Evolutionary conservation across 2,329 filamentous ascomycete genomes (phyloP).

Genomic region (Alternaria brassicicola): DNA sequence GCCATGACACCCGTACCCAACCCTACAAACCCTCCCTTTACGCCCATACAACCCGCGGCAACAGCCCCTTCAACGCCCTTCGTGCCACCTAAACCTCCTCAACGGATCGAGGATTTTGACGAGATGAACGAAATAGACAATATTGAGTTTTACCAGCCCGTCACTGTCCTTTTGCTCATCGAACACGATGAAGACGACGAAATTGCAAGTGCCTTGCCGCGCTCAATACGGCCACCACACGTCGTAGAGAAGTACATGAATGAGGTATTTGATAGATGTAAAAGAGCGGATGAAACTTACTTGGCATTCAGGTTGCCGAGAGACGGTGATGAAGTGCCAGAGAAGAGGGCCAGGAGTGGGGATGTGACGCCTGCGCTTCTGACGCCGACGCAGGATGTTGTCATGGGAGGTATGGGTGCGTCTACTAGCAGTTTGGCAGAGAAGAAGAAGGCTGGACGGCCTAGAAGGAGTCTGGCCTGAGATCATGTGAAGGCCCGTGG

Average conservation of each 20-base stretch:
- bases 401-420: slow-evolving; percentile 16
- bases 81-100: slow-evolving; percentile 36
- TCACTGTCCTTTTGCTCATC: slow-evolving; percentile 67
- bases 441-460: slow-evolving; percentile 34
- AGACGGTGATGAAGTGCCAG: slow-evolving; percentile 37
- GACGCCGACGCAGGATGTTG: slow-evolving; percentile 26
- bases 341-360: slow-evolving; percentile 24
- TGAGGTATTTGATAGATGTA: slow-evolving; percentile 60
- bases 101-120: slow-evolving; percentile 47
- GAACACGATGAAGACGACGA: slow-evolving; percentile 60
- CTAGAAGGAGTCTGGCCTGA: slow-evolving; percentile 34
- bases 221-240: slow-evolving; percentile 58
- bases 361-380: slow-evolving; percentile 29
- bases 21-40: slow-evolving; percentile 11
- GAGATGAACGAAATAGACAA: slow-evolving; percentile 54
- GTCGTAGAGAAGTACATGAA: slow-evolving; percentile 50
- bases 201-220: slow-evolving; percentile 52
- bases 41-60: slow-evolving; percentile 22
- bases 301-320: slow-evolving; percentile 62
- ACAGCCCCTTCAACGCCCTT: slow-evolving; percentile 23
- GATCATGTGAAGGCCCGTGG: no score
- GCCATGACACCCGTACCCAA: slow-evolving; percentile 5
- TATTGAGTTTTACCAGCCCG: slow-evolving; percentile 68
- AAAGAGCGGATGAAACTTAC: slow-evolving; percentile 61
- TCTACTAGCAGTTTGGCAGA: slow-evolving; percentile 11